Conservation (phyloP, 352 stramenopile species). For the Phytophthora sansomeana region DNA sequence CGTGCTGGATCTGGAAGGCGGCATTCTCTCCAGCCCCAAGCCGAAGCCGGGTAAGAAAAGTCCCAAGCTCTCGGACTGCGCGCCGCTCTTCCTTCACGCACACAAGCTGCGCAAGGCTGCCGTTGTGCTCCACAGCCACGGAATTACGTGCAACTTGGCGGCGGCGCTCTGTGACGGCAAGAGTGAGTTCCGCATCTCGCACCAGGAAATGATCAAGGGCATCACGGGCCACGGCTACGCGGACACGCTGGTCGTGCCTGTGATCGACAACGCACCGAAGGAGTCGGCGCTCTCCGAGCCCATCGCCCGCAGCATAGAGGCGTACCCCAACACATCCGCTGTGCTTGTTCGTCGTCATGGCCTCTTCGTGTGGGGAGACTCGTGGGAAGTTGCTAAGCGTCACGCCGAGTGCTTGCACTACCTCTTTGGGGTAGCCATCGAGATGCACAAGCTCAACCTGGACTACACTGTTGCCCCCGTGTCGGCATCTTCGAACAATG, state of each 20-base stretch:
- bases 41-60: constrained; percentile 50
- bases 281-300: constrained; percentile 93
- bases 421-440: constrained; percentile 92
- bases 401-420: constrained; percentile 98
- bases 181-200: constrained; percentile 91
- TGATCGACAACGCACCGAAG: constrained; percentile 96
- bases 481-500: constrained; percentile 51
- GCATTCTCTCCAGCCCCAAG: constrained; percentile 73
- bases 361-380: constrained; percentile 96
- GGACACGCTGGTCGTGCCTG: constrained; percentile 94
- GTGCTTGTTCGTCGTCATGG: constrained; percentile 96
- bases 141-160: constrained; percentile 88
- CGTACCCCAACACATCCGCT: constrained; percentile 90
- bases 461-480: constrained; percentile 67
- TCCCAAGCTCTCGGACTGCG: constrained; percentile 93
- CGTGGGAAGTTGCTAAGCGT: constrained; percentile 96
- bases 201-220: constrained; percentile 98
- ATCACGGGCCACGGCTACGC: constrained; percentile 93
- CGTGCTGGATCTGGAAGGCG: constrained; percentile 90
- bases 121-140: constrained; percentile 84
- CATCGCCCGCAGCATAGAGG: constrained; percentile 82
- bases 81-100: constrained; percentile 94
- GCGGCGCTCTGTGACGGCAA: constrained; percentile 90
- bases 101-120: constrained; percentile 87
- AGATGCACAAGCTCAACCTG: constrained; percentile 90